phyloP scores from a whole-genome alignment of 73 alveolate species.

The Stentor coeruleus region DNA sequence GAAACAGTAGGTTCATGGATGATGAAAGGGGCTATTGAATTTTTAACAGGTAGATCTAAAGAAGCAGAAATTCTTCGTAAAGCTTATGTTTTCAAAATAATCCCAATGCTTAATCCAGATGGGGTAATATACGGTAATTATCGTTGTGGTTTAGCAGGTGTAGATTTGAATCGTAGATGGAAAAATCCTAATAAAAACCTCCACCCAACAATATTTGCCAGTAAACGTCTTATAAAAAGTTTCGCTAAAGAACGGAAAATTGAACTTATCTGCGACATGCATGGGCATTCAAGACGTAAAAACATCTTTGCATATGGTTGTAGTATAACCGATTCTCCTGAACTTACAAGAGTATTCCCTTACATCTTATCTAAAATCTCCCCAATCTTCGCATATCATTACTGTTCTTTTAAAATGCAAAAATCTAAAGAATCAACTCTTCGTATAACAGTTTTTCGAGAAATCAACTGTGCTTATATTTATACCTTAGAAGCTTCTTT shows the following conservation, averaged over 20 bases:
- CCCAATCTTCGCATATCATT: conserved; percentile 77
- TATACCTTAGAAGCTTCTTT: conserved; percentile 91
- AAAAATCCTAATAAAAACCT: conserved; percentile 91
- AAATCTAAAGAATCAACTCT: conserved; percentile 93
- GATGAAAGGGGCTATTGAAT: conserved; percentile 84
- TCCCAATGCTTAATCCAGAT: conserved; percentile 99
- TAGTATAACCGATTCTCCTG: conserved; percentile 59
- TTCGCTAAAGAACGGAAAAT: conserved; percentile 91
- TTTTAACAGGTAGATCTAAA: conserved; percentile 75
- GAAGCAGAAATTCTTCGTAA: conserved; percentile 86
- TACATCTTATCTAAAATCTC: conserved; percentile 75
- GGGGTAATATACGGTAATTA: conserved; percentile 99
- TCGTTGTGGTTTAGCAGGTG: conserved; percentile 88
- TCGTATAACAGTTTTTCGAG: conserved; percentile 81
- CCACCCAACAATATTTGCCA: conserved; percentile 91
- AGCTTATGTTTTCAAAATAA: conserved; percentile 77
- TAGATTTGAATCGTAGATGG: conserved; percentile 97
- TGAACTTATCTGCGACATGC: conserved; percentile 95
- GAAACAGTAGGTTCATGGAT: conserved; percentile 86
- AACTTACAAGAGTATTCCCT: conserved; percentile 83
- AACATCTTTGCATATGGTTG: conserved; percentile 20
- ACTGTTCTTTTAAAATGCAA: conserved; percentile 85
- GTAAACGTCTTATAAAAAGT: conserved; percentile 90
- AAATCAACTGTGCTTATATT: conserved; percentile 73
- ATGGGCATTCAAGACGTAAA: conserved; percentile 97